Conservation (phyloP, 805 yeast genomes). For the Starmerella floricola region DNA sequence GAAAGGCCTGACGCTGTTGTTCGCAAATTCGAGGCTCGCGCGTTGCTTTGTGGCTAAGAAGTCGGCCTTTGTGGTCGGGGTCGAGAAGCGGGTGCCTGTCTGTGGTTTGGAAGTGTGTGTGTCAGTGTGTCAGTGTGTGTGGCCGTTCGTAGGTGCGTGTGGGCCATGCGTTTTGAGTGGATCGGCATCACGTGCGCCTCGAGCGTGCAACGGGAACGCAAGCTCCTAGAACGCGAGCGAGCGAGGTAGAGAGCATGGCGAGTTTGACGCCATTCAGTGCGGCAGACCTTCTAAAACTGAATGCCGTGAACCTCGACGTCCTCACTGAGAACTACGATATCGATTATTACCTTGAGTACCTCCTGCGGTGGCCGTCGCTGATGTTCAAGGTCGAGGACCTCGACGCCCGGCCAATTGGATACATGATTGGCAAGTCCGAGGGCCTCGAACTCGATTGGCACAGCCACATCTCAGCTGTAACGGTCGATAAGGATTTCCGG, state of each 20-base stretch:
- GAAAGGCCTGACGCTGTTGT: no score
- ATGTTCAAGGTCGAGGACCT: conserved; percentile 56
- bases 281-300: conserved; percentile 62
- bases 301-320: conserved; percentile 71
- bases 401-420: conserved; percentile 32
- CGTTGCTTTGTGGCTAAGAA: no score
- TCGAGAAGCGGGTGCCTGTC: no score
- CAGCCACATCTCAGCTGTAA: conserved; percentile 91
- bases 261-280: conserved; percentile 80
- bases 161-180: no score
- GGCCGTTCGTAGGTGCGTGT: no score
- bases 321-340: conserved; percentile 85
- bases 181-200: no score
- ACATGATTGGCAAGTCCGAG: conserved; percentile 90
- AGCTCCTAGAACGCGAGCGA: no score
- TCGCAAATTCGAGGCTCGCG: no score
- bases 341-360: conserved; percentile 71
- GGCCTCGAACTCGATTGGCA: conserved; percentile 84
- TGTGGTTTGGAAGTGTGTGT: no score
- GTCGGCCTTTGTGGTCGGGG: no score
- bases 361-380: conserved; percentile 76
- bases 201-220: no score
- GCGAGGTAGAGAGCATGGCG: no score
- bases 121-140: neutral
- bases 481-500: conserved; percentile 71